Evolutionary conservation across 2,329 filamentous ascomycete genomes (phyloP).

Genomic region (Clonostachys rhizophaga): DNA sequence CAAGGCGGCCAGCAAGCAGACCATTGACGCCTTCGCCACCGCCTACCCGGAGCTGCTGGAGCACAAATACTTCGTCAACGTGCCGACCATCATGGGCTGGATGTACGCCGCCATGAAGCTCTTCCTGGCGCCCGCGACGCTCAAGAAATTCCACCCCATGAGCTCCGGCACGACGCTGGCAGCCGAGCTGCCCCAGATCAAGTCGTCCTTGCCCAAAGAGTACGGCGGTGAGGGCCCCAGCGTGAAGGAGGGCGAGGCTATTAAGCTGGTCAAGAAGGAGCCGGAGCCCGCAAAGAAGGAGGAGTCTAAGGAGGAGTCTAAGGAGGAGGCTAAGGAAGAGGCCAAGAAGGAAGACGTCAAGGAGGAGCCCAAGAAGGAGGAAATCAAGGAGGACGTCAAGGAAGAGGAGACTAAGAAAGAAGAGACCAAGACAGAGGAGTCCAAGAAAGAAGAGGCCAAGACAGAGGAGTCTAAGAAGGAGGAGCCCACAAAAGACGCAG

Average conservation of each 20-base stretch:
- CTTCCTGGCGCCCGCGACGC: conserved; percentile 67
- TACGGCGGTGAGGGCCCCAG: conserved; percentile 71
- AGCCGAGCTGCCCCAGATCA: conserved; percentile 52
- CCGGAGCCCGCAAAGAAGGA: background rate
- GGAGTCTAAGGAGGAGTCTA: background rate
- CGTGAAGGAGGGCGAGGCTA: conserved; percentile 24
- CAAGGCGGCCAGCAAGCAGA: conserved; percentile 72
- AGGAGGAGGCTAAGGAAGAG: conserved; percentile 3
- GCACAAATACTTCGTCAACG: conserved; percentile 94
- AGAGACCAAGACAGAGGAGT: background rate
- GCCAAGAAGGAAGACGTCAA: background rate
- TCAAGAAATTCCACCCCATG: conserved; percentile 77
- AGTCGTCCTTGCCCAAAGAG: conserved; percentile 61
- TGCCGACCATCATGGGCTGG: conserved; percentile 88
- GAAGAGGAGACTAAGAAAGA: conserved; percentile 2
- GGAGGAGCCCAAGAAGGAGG: background rate
- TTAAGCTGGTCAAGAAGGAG: conserved; percentile 15
- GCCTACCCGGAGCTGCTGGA: conserved; percentile 83
- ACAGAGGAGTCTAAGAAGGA: conserved; percentile 6
- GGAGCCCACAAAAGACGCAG: background rate
- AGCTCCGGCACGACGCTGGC: conserved; percentile 67
- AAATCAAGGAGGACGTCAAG: background rate
- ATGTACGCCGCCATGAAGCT: conserved; percentile 72
- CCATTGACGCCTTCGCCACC: conserved; percentile 74
- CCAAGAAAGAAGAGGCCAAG: background rate